A percentile compares a stretch with the other conserved stretches of the same genome.
phyloP scores from a whole-genome alignment of 2,329 filamentous ascomycete species.

The Microsporum ferrugineum region DNA sequence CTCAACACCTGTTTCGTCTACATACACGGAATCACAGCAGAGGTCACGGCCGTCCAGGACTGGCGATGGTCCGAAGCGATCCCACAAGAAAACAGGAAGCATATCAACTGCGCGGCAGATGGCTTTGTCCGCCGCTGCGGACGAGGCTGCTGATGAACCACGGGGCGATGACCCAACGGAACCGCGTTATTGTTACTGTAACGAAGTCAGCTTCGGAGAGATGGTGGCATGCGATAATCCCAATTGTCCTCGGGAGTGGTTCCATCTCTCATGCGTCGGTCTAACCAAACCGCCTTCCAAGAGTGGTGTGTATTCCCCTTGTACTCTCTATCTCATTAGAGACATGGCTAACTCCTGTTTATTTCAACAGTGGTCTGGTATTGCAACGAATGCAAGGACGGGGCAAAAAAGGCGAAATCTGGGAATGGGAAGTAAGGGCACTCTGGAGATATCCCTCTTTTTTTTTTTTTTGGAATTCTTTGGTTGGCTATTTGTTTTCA shows the following conservation, averaged over 20 bases:
- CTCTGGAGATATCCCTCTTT: not conserved
- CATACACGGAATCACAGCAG: constrained; percentile 20
- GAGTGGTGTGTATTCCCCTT: constrained; percentile 48
- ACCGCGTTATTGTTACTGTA: constrained; percentile 67
- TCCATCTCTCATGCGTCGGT: constrained; percentile 71
- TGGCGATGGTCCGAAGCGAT: constrained; percentile 19
- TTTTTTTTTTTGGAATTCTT: not conserved
- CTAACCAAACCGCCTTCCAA: constrained; percentile 65
- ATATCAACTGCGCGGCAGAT: constrained; percentile 12
- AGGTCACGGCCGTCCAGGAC: constrained; percentile 13
- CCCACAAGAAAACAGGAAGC: constrained; percentile 25
- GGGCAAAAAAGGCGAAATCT: constrained; percentile 35
- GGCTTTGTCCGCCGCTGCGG: constrained; percentile 18
- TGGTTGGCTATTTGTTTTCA: not conserved
- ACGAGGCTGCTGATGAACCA: constrained; percentile 35
- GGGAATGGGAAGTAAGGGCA: constrained; percentile 6
- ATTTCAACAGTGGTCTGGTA: constrained; percentile 61
- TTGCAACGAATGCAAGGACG: constrained; percentile 65
- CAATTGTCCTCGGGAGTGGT: constrained; percentile 66
- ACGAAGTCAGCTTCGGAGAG: constrained; percentile 68
- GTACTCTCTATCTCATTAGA: not conserved
- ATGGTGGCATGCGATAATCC: constrained; percentile 74
- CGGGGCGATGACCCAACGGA: constrained; percentile 54
- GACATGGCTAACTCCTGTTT: not conserved
- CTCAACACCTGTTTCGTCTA: constrained; percentile 21